Conservation (phyloP, 768 basidiomycete species). For the Lactarius hatsudake region DNA sequence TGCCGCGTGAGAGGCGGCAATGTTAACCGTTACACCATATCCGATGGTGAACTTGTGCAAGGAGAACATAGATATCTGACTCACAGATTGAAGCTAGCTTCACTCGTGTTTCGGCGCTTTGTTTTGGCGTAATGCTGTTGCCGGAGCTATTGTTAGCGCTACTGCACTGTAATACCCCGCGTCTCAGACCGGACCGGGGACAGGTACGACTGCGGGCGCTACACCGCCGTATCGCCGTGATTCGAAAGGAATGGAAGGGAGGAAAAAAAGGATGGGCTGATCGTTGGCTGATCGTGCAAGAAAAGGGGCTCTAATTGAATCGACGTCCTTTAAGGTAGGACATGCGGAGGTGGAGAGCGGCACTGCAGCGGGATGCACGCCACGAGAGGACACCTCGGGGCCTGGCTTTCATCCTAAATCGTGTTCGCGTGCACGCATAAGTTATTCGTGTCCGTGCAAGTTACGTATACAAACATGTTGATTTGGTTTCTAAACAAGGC, state of each 20-base stretch:
- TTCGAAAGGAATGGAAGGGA: background rate
- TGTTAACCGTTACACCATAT: slow-evolving; percentile 42
- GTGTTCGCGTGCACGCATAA: background rate
- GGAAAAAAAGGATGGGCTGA: background rate
- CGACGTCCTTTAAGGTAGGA: no score
- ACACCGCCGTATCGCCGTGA: background rate
- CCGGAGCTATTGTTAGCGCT: no score
- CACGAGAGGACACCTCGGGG: background rate
- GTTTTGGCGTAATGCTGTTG: no score
- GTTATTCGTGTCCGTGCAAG: background rate
- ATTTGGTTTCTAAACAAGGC: background rate
- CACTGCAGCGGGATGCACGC: background rate
- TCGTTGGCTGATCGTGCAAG: no score
- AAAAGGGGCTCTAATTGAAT: background rate
- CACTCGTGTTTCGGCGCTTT: no score
- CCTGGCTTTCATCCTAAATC: background rate
- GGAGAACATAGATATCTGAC: background rate
- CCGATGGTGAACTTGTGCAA: slow-evolving; percentile 17
- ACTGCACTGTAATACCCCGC: background rate
- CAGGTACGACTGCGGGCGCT: background rate
- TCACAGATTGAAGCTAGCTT: background rate
- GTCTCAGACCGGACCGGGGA: background rate
- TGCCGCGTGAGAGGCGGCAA: slow-evolving; percentile 42
- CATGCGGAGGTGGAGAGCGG: background rate
- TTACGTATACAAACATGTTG: background rate